Evolutionary conservation across 176 grass and related monocot genomes (phyloP), one percentile per base, ranked within the genome.

Genomic region (Dendrocalamus sinicus): DNA sequence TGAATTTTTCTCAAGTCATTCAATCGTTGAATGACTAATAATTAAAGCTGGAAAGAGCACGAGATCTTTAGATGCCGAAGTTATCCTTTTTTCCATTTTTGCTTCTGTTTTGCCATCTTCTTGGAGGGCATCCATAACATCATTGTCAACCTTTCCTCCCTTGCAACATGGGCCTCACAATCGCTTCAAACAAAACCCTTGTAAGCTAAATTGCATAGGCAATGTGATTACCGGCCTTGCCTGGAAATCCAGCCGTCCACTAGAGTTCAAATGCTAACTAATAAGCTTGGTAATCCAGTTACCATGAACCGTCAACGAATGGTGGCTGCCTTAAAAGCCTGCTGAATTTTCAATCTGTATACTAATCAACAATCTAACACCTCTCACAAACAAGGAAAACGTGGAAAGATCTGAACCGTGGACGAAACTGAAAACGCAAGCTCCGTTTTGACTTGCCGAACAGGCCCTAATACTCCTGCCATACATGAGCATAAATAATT

Each of bases 71-170:
- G 81, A 83, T n/a, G 54, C 13, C 32, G 54, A 61, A 61, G 67
- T 60, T 30, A 14, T 15, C 45, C n/a, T 13, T 54, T 54, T 14
- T 45, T 14, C 23, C 3, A 23, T 46, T 60, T 72, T 46, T 28
- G 51, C 39, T 72, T 61, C 16, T 83, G 24, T 48, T 73, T 44
- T 73, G 67, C n/a, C 11, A 61, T 62, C 69, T 73, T 47, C 11
- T 24, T 61, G 54, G 47, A 58, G 79, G 41, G 69, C 44, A 73
- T 62, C 57, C 11, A 62, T 83, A 14, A 47, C 69, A 50, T 83
- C 69, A 24, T 70, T 73, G 10, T 83, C 80, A 72, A 83, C 53
- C 53, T 83, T 83, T 72, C 54, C 80, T 35, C 80, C 67, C 39
- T 41, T 12, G 23, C 69, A n/a, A 13, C 6, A 62, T 59, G 68